Percentiles rank a stretch among this genome's conserved stretches.
phyloP scores from a whole-genome alignment of 495 filamentous ascomycete genomes.

The Penicillium nucicola region DNA sequence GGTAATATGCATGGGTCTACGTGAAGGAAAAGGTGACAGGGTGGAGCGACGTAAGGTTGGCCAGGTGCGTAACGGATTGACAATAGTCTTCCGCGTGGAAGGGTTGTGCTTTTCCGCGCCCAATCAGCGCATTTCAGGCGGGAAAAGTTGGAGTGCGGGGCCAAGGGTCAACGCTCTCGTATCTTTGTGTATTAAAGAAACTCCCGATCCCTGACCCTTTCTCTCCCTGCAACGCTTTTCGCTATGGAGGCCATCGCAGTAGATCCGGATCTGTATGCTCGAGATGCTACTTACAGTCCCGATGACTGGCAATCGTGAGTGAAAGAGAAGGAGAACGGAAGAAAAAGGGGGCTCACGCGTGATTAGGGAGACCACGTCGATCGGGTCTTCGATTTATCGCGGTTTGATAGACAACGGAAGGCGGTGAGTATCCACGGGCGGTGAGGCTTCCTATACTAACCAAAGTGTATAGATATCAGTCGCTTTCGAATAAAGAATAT shows the following conservation, averaged over 20 bases:
- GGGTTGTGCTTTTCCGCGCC: too few species aligned
- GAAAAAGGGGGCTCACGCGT: not conserved
- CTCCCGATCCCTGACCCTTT: too few species aligned
- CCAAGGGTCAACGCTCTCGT: too few species aligned
- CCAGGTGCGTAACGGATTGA: too few species aligned
- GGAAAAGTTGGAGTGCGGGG: too few species aligned
- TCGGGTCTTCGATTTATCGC: constrained; percentile 17
- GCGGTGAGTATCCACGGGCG: constrained; percentile 4
- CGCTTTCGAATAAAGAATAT: constrained; percentile 15
- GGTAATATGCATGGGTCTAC: too few species aligned
- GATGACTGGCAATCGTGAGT: constrained; percentile 20
- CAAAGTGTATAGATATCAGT: constrained; percentile 12
- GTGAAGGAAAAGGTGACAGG: too few species aligned
- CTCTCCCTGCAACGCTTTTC: too few species aligned
- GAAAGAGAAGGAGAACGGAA: not conserved
- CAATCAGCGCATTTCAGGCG: too few species aligned
- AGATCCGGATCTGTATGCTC: constrained; percentile 13
- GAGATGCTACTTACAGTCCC: constrained; percentile 3
- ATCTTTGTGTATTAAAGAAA: too few species aligned
- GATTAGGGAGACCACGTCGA: constrained; percentile 14
- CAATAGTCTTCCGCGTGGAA: too few species aligned
- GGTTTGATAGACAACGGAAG: constrained; percentile 19
- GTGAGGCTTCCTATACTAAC: not conserved
- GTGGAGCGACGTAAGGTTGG: too few species aligned
- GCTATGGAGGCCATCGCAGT: not conserved